Conservation (phyloP, 768 basidiomycete genomes). For the Arthromyces matolae region DNA sequence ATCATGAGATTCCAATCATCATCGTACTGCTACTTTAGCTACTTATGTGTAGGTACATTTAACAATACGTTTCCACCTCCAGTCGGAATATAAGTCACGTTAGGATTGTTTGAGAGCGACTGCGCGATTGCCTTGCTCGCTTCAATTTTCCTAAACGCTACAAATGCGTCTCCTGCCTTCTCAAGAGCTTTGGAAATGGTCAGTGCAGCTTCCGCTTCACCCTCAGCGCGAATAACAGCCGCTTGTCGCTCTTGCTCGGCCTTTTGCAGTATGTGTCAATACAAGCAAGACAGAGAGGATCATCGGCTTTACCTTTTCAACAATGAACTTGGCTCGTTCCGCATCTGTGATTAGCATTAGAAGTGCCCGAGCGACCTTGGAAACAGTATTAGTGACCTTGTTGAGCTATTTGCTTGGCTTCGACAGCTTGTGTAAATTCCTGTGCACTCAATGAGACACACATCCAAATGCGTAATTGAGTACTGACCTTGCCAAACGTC, state of each 20-base stretch:
- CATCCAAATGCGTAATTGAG: no score
- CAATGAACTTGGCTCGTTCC: constrained; percentile 97
- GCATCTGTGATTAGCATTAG: constrained; percentile 58
- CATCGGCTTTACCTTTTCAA: constrained; percentile 73
- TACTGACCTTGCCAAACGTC: constrained; percentile 76
- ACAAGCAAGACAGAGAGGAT: neutral
- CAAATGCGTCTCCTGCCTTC: constrained; percentile 94
- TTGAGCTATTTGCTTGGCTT: constrained; percentile 99
- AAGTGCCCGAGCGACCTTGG: neutral
- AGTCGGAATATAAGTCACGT: constrained; percentile 88
- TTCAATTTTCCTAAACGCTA: constrained; percentile 94
- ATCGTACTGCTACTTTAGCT: no score
- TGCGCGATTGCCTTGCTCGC: constrained; percentile 96
- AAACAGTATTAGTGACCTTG: constrained; percentile 61
- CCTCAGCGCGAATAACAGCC: constrained; percentile 95
- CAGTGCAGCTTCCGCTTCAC: constrained; percentile 94
- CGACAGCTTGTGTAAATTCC: constrained; percentile 98
- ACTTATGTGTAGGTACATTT: constrained; percentile 68
- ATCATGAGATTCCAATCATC: no score
- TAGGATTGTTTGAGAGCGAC: constrained; percentile 72
- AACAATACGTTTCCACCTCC: constrained; percentile 77
- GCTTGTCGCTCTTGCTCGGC: constrained; percentile 99
- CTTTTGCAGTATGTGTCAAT: constrained; percentile 35
- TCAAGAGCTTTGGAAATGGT: constrained; percentile 90
- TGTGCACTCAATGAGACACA: no score